Conservation (phyloP, 345 rosid species). For the Sonneratia alba region DNA sequence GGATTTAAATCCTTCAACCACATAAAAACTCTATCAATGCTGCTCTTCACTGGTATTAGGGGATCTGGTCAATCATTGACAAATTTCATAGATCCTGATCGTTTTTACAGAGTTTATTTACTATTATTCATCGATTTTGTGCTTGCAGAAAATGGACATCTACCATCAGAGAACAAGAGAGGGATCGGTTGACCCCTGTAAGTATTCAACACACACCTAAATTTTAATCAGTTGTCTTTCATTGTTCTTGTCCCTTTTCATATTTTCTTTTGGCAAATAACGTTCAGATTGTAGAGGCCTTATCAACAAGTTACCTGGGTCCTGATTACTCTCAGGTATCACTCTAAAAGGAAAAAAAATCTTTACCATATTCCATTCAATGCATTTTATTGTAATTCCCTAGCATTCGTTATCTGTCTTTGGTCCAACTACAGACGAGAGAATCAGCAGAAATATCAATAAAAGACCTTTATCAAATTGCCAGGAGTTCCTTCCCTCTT, state of each 20-base stretch:
- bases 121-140: background rate
- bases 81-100: background rate
- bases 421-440: conserved; percentile 41
- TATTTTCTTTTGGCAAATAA: conserved; percentile 8
- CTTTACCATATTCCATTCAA: background rate
- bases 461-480: conserved; percentile 66
- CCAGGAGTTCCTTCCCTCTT: conserved; percentile 81
- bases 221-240: background rate
- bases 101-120: conserved; percentile 9
- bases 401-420: conserved; percentile 7
- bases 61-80: background rate
- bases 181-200: conserved; percentile 83
- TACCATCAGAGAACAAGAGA: conserved; percentile 66
- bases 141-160: conserved; percentile 82
- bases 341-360: background rate
- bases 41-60: background rate
- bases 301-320: conserved; percentile 69
- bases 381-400: background rate
- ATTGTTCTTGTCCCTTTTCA: conserved; percentile 2
- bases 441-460: conserved; percentile 66
- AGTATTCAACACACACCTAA: conserved; percentile 24
- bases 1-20: background rate
- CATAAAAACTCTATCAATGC: background rate
- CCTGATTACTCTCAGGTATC: conserved; percentile 85
- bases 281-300: conserved; percentile 71